Evolutionary conservation across 768 basidiomycete species (phyloP).

Genomic region (Suillus lakei): DNA sequence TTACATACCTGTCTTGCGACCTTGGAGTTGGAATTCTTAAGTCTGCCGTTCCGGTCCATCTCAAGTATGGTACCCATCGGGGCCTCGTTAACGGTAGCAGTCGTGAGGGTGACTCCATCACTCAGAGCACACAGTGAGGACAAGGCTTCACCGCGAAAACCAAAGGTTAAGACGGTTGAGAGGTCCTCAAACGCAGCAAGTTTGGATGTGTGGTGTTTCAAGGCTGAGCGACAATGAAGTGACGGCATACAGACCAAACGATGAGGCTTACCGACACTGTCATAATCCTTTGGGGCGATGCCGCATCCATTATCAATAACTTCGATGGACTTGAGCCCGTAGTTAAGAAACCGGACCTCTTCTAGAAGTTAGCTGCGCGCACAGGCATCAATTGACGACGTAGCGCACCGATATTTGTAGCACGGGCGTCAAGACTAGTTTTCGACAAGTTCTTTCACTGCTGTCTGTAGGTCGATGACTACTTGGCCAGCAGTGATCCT

Average conservation of each 20-base stretch:
- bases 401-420: slow-evolving; percentile 78
- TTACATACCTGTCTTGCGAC: slow-evolving; percentile 76
- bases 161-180: slow-evolving; percentile 76
- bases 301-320: slow-evolving; percentile 94
- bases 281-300: slow-evolving; percentile 77
- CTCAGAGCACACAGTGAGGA: slow-evolving; percentile 90
- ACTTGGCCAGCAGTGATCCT: slow-evolving; percentile 95
- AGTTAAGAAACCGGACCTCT: slow-evolving; percentile 92
- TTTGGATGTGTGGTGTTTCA: slow-evolving; percentile 96
- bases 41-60: slow-evolving; percentile 67
- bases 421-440: slow-evolving; percentile 94
- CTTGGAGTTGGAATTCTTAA: slow-evolving; percentile 55
- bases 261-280: slow-evolving; percentile 66
- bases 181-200: slow-evolving; percentile 78
- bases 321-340: slow-evolving; percentile 83
- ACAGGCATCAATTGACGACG: not conserved
- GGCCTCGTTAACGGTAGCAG: slow-evolving; percentile 69
- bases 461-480: slow-evolving; percentile 89
- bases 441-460: slow-evolving; percentile 95
- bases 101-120: slow-evolving; percentile 70
- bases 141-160: slow-evolving; percentile 95
- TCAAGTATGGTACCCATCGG: slow-evolving; percentile 85
- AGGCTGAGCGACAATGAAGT: slow-evolving; percentile 47
- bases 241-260: not conserved
- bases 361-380: slow-evolving; percentile 8